These are phyloP conservation scores for Pseudocohnilembus persalinus DNA, from an alignment of 169 alveolate species.

Conservation along the genomic window DNA sequence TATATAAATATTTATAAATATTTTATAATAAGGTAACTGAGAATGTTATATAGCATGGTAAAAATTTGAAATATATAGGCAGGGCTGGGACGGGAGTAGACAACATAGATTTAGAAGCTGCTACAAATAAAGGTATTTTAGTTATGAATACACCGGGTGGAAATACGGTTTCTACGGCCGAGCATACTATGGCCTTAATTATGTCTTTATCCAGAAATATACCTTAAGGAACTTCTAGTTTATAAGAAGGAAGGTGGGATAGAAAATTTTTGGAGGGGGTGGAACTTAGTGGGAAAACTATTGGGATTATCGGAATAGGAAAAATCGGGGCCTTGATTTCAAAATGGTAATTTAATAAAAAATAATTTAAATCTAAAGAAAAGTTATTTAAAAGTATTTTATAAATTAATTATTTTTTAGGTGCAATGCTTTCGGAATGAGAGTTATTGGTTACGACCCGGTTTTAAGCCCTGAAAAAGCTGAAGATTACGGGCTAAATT, in stretches of 20 bases:
- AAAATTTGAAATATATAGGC: slow-evolving; percentile 29
- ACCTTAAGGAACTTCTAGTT: slow-evolving; percentile 26
- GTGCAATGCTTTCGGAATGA: background rate
- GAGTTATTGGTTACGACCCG: background rate
- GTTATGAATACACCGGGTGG: slow-evolving; percentile 43
- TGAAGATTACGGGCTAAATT: background rate
- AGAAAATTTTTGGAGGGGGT: slow-evolving; percentile 19
- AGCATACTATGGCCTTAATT: slow-evolving; percentile 35
- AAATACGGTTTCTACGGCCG: slow-evolving; percentile 42
- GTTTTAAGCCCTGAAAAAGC: background rate
- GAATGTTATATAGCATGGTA: background rate
- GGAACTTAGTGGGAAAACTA: slow-evolving; percentile 14
- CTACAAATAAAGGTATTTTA: slow-evolving; percentile 36
- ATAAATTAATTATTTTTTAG: background rate
- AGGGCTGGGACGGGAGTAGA: slow-evolving; percentile 52
- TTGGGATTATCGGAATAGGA: slow-evolving; percentile 34
- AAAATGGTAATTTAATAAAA: background rate
- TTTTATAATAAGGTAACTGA: background rate
- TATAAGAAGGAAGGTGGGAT: slow-evolving; percentile 20
- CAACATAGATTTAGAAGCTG: slow-evolving; percentile 33
- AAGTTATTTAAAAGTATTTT: too few species aligned
- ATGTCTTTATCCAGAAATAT: slow-evolving; percentile 25
- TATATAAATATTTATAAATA: too few species aligned
- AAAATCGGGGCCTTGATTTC: slow-evolving; percentile 36
- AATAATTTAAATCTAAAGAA: too few species aligned